Base-by-base conservation (phyloP, 495 filamentous ascomycete genomes). In the Penicillium nucicola region DNA sequence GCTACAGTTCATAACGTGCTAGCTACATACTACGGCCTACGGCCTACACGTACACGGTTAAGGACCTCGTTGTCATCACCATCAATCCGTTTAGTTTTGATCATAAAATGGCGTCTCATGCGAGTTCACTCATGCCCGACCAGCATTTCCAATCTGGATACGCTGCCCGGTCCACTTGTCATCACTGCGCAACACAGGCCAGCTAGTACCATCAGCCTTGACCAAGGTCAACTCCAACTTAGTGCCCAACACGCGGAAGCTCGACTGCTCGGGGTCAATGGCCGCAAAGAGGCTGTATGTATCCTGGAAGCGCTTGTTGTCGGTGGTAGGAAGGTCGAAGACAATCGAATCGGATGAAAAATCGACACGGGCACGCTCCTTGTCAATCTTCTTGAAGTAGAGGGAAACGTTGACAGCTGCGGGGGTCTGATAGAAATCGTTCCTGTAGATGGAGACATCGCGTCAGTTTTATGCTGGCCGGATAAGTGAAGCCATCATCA, bases 311-410 rank as follows among this genome's bases (percentile, higher is more conserved):
- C 87, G 81, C 77, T 96, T 98, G 45, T 81, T 78, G 61, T 95
- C 92, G 17, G 81, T 79, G 30, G 95, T 98, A 12, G 80, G 83
- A 15, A 97, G 80, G 62, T 97, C 90, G 13, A 98, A 75, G 8
- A 75, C 70, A 39, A 97, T 65, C 3, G 76, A 65, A 32, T 76
- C 75, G 15, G 75, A 51, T 32, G 73, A 57, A 64, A 97, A 91
- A 12, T 78, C 69, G 9, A 97, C 81, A 50, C 74, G 83, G 32
- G 90, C 87, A 5, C 70, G 79, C 14, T 81, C 78, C 69, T 90
- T 93, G 62, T 95, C 84, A 58, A 98, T 95, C 74, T 96, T 98
- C 78, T 97, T 98, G 30, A 97, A 79, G 72, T 93, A 98, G 47
- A 97, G 84, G 14, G 89, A 93, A 7, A 89, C 90, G 56, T 95